These are phyloP conservation scores for Vinca minor DNA, from an alignment of 257 asterid species.

Conservation along the genomic window DNA sequence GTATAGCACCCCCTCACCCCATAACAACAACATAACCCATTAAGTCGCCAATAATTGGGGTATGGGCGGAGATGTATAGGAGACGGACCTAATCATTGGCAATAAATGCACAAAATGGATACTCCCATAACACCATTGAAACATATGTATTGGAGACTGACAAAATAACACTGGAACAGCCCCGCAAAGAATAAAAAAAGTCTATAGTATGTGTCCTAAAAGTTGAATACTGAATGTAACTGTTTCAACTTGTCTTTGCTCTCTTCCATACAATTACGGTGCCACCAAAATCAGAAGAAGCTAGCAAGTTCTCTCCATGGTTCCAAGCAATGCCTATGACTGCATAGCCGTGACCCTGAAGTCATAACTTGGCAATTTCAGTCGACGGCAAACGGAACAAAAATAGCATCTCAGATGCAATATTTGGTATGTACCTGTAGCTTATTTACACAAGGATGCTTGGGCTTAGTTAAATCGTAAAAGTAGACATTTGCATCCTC, in stretches of 20 bases:
- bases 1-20: too few relatives aligned
- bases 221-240: neutral
- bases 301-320: slow-evolving; percentile 84
- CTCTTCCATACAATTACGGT: slow-evolving; percentile 96
- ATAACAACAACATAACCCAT: too few relatives aligned
- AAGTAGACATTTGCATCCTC: slow-evolving; percentile 93
- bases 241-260: slow-evolving; percentile 46
- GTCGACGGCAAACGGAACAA: neutral
- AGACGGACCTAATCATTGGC: too few relatives aligned
- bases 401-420: neutral
- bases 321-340: slow-evolving; percentile 98
- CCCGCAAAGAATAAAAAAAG: too few relatives aligned
- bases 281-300: slow-evolving; percentile 98
- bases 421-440: slow-evolving; percentile 68
- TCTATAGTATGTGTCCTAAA: neutral
- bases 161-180: too few relatives aligned
- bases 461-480: slow-evolving; percentile 85
- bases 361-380: neutral
- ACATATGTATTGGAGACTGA: too few relatives aligned
- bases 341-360: slow-evolving; percentile 91
- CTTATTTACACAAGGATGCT: slow-evolving; percentile 89
- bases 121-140: too few relatives aligned
- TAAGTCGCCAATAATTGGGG: too few relatives aligned
- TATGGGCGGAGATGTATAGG: too few relatives aligned
- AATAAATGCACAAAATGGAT: too few relatives aligned